phyloP scores from a whole-genome alignment of 208 protist genomes.

The Leishmania tarentolae region DNA sequence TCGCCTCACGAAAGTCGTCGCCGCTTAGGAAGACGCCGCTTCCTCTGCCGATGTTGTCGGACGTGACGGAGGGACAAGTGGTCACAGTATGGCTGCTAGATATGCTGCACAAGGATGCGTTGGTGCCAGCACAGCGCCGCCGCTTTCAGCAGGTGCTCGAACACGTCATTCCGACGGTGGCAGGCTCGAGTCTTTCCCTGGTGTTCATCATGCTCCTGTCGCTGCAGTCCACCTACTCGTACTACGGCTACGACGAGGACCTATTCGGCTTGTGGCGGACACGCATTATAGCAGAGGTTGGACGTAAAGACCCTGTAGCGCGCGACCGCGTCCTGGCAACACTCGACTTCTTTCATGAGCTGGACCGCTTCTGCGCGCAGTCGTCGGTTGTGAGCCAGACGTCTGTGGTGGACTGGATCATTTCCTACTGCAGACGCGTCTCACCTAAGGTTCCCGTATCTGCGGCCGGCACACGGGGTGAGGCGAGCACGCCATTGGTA shows the following conservation, averaged over 20 bases:
- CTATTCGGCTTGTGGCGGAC: conserved; percentile 38
- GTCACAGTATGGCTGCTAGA: conserved; percentile 53
- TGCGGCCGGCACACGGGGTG: background rate
- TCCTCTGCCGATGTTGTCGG: conserved; percentile 16
- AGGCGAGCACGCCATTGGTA: background rate
- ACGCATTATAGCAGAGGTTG: conserved; percentile 40
- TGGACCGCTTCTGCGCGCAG: conserved; percentile 39
- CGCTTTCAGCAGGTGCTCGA: conserved; percentile 40
- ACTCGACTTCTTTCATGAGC: conserved; percentile 38
- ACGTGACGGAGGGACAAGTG: conserved; percentile 39
- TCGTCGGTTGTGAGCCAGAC: conserved; percentile 12
- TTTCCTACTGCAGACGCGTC: conserved; percentile 26
- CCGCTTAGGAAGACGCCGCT: background rate
- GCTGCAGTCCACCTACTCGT: conserved; percentile 32
- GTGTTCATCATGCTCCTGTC: conserved; percentile 45
- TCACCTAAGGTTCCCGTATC: background rate
- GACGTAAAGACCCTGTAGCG: conserved; percentile 13
- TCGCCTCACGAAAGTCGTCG: background rate
- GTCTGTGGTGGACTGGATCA: conserved; percentile 34
- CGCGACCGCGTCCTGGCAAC: conserved; percentile 31
- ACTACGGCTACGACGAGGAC: conserved; percentile 41
- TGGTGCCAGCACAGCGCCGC: conserved; percentile 23
- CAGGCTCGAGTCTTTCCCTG: conserved; percentile 29
- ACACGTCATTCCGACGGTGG: conserved; percentile 32
- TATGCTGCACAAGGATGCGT: conserved; percentile 37